Base-by-base conservation (phyloP, 2,329 filamentous ascomycete species). In the Neopestalotiopsis clavispora region DNA sequence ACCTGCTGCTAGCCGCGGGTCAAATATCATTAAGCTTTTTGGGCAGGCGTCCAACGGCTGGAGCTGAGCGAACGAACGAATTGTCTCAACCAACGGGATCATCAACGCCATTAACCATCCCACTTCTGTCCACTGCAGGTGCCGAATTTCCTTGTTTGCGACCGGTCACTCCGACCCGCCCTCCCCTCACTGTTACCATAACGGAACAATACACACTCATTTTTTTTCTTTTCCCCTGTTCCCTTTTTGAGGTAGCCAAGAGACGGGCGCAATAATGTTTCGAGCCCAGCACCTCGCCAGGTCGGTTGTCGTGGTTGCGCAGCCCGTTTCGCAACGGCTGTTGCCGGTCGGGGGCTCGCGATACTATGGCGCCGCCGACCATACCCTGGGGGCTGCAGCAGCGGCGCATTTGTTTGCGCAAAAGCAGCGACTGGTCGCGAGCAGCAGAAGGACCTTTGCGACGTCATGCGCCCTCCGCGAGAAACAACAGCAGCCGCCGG, bases 221-320 rank as follows among this genome's bases (percentile, higher is more conserved):
- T 20, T n/a, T 52, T 52, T 52, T 52, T 52, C 45, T 20, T 52
- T 52, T 52, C 45, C 45, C 6, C 34, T 10, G 34, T 38, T 52
- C 20, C 45, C 42, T 49, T n/a, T 13, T 49, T n/a, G 17, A 17
- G 20, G 17, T 20, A 52, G 45, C 45, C 17, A n/a, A 52, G 45
- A n/a, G 45, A 52, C 45, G 59, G 61, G 38, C 20, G 40, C 38
- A 34, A 64, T 64, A 34, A 64, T 64, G 61, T 28, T 45, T 49
- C 34, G 61, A 20, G 34, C 61, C 12, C 61, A 64, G 61, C n/a
- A 52, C 5, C n/a, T 64, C 12, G 38, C 61, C 17, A 64, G 34
- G 61, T 20, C 40, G 6, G 61, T 38, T 38, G 34, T 64, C n/a
- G 61, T 20, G 42, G 34, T 64, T 23, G 61, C 40, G 42, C 38